Conservation (phyloP, 805 yeast species). For the Metschnikowia arizonensis region DNA sequence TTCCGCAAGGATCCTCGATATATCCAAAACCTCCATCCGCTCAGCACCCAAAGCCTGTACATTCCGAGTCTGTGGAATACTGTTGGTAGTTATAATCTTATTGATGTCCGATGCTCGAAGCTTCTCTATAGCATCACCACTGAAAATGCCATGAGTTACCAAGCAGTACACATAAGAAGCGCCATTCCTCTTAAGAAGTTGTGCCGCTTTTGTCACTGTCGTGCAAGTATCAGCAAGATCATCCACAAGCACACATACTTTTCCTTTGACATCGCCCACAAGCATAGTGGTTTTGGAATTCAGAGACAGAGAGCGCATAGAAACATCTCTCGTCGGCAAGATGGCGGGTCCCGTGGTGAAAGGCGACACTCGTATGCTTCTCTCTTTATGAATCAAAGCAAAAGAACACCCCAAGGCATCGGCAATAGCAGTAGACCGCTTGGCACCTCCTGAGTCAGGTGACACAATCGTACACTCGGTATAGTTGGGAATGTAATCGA, state of each 20-base stretch:
- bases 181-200: constrained; percentile 86
- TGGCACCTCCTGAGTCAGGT: constrained; percentile 99
- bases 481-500: constrained; percentile 70
- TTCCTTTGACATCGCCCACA: constrained; percentile 88
- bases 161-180: constrained; percentile 82
- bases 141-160: constrained; percentile 88
- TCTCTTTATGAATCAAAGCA: constrained; percentile 93
- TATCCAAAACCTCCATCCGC: constrained; percentile 77
- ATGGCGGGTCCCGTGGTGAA: constrained; percentile 18
- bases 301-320: constrained; percentile 14
- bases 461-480: constrained; percentile 87
- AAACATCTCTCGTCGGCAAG: constrained; percentile 20
- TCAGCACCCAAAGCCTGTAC: constrained; percentile 46
- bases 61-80: constrained; percentile 79
- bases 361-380: constrained; percentile 48
- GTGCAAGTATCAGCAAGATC: constrained; percentile 92
- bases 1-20: constrained; percentile 85
- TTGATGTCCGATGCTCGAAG: constrained; percentile 69
- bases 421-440: constrained; percentile 91
- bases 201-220: constrained; percentile 90
- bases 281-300: constrained; percentile 81
- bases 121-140: constrained; percentile 83
- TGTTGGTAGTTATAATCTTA: constrained; percentile 81
- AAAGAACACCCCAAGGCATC: constrained; percentile 84
- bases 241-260: constrained; percentile 86